These are phyloP conservation scores for Saccharomycopsis oosterbeekiorum DNA, from an alignment of 805 yeast species.

Conservation along the genomic window DNA sequence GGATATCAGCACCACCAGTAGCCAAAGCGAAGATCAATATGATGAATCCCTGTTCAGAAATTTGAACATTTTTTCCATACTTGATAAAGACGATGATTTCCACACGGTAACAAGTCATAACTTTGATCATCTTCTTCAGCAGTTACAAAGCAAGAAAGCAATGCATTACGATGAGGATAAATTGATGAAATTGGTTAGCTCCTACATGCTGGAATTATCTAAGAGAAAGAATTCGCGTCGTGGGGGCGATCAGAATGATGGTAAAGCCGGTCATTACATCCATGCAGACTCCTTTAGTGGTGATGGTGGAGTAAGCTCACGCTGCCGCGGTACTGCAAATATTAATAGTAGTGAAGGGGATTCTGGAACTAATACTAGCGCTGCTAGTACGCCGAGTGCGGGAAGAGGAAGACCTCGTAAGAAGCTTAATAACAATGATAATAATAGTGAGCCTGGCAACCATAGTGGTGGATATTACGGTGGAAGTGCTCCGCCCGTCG, in stretches of 20 bases:
- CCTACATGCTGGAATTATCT: background rate
- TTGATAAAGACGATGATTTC: background rate
- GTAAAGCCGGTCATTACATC: background rate
- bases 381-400: background rate
- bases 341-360: conserved; percentile 13
- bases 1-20: background rate
- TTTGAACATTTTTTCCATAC: background rate
- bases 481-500: background rate
- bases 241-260: background rate
- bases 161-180: background rate
- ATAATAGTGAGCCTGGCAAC: background rate
- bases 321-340: background rate
- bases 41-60: background rate
- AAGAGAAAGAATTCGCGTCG: background rate
- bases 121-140: background rate
- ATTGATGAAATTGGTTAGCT: background rate
- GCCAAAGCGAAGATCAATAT: background rate
- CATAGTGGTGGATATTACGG: background rate
- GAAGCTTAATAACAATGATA: background rate
- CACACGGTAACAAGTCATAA: background rate
- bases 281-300: background rate
- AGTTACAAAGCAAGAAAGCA: background rate
- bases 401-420: background rate
- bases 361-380: background rate
- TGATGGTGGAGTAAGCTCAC: background rate